phyloP scores from a whole-genome alignment of 2,329 filamentous ascomycete genomes.

The Pseudogymnoascus sp. region DNA sequence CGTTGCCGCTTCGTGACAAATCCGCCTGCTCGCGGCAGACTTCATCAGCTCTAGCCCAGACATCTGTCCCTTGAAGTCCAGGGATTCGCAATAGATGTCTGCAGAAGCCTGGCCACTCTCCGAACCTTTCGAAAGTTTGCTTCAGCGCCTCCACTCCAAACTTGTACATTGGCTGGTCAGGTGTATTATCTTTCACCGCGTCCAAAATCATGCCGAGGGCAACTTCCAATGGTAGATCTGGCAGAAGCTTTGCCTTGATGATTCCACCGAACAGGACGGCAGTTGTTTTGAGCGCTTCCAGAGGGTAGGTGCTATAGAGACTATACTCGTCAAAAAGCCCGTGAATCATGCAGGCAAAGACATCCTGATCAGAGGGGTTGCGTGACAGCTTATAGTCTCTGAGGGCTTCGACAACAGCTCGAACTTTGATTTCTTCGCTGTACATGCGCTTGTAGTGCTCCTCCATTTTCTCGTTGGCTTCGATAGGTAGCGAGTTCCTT shows the following conservation, averaged over 20 bases:
- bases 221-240: conserved; percentile 81
- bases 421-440: conserved; percentile 76
- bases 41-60: conserved; percentile 73
- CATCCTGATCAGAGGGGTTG: conserved; percentile 77
- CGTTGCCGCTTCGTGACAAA: conserved; percentile 46
- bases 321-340: conserved; percentile 95
- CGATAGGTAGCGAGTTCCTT: conserved; percentile 69
- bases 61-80: conserved; percentile 73
- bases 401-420: conserved; percentile 75
- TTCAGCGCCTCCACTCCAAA: conserved; percentile 93
- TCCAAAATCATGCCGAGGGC: conserved; percentile 98
- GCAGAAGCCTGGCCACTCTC: conserved; percentile 95
- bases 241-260: conserved; percentile 86
- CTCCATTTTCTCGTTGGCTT: conserved; percentile 87
- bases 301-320: conserved; percentile 88
- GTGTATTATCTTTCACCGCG: conserved; percentile 74
- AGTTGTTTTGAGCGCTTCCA: conserved; percentile 92
- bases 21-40: conserved; percentile 62
- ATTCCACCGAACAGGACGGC: conserved; percentile 95
- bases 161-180: conserved; percentile 91
- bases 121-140: conserved; percentile 72
- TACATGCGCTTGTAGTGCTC: conserved; percentile 99
- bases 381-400: conserved; percentile 81
- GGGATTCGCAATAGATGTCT: conserved; percentile 74
- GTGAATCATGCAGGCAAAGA: conserved; percentile 98